Percentiles rank a stretch among this genome's conserved stretches.
phyloP scores from a whole-genome alignment of 352 stramenopile genomes.

The Elongisporangium anandrum region DNA sequence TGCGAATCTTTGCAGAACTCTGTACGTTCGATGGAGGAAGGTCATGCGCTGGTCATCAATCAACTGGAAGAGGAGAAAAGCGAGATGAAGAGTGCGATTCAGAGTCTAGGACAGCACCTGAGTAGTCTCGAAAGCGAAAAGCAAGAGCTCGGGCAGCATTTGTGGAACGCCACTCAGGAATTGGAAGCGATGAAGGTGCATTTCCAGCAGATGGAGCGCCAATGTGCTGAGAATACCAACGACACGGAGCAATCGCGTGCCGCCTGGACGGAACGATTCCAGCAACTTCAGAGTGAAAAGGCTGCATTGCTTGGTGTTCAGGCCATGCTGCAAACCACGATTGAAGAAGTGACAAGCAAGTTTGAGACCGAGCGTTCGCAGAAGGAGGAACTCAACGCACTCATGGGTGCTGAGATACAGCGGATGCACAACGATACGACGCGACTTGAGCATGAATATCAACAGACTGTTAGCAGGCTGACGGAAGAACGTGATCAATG shows the following conservation, averaged over 20 bases:
- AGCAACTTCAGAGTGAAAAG: conserved; percentile 40
- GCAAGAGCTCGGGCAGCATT: conserved; percentile 54
- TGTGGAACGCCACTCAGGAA: conserved; percentile 57
- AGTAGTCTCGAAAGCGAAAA: conserved; percentile 26
- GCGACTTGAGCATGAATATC: conserved; percentile 9
- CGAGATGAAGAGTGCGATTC: conserved; percentile 5
- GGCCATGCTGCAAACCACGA: conserved; percentile 30
- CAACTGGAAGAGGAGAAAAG: conserved; percentile 16
- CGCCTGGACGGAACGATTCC: conserved; percentile 30
- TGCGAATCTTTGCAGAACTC: conserved; percentile 10
- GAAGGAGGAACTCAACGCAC: conserved; percentile 64
- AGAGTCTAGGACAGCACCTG: conserved; percentile 7
- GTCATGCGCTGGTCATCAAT: conserved; percentile 10
- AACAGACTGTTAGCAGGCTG: background rate
- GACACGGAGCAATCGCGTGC: conserved; percentile 24
- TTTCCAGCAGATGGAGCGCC: conserved; percentile 23
- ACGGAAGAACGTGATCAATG: conserved; percentile 20
- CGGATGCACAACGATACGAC: conserved; percentile 34
- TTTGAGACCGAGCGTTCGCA: conserved; percentile 41
- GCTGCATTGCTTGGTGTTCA: conserved; percentile 23
- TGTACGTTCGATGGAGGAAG: conserved; percentile 3
- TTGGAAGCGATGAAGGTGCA: conserved; percentile 24
- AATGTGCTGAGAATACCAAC: conserved; percentile 5
- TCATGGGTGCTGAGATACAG: conserved; percentile 46
- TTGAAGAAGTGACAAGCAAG: conserved; percentile 24